phyloP scores from a whole-genome alignment of 2,329 filamentous ascomycete species.

The Myriosclerotinia duriaeana region DNA sequence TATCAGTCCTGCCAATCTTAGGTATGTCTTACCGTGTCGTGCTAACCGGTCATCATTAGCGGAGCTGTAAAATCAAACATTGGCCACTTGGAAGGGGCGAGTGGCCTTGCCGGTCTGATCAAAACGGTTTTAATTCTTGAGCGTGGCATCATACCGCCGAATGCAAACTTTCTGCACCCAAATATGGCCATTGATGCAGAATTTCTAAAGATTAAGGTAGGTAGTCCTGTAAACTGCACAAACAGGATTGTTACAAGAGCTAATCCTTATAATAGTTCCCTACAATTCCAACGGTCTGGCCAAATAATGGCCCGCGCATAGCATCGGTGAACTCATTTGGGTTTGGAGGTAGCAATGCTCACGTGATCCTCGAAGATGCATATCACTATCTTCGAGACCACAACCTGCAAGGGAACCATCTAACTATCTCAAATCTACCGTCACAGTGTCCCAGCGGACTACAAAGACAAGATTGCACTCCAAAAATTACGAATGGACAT shows the following conservation, averaged over 20 bases:
- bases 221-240: background rate
- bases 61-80: conserved; percentile 27
- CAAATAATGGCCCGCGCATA: conserved; percentile 20
- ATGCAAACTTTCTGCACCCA: background rate
- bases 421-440: background rate
- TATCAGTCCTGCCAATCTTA: background rate
- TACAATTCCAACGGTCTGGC: conserved; percentile 8
- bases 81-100: conserved; percentile 33
- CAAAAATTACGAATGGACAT: background rate
- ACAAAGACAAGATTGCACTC: background rate
- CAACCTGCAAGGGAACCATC: background rate
- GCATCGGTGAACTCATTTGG: conserved; percentile 27
- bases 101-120: conserved; percentile 29
- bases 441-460: background rate
- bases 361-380: conserved; percentile 26
- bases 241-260: background rate
- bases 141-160: conserved; percentile 39
- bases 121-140: conserved; percentile 28
- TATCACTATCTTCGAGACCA: conserved; percentile 1
- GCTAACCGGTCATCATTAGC: background rate
- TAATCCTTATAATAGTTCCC: background rate
- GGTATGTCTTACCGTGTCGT: background rate
- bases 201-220: background rate
- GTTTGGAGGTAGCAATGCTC: conserved; percentile 25
- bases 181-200: background rate